These are phyloP conservation scores for Yamadazyma diddensiae DNA, from an alignment of 1,139 yeast species.

Conservation along the genomic window DNA sequence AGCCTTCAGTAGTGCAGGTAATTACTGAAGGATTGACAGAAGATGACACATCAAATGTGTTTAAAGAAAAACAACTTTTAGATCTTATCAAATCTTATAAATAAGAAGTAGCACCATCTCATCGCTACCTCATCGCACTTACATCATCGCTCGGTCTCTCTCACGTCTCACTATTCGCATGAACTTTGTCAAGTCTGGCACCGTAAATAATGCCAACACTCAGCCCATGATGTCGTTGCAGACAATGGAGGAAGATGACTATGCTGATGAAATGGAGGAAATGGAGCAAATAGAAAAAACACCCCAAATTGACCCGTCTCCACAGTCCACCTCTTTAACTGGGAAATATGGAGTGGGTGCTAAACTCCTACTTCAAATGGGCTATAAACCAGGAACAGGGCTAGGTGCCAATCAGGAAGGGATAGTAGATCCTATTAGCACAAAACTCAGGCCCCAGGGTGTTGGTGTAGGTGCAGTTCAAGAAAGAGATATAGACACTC, in stretches of 20 bases:
- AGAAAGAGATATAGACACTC: constrained; percentile 26
- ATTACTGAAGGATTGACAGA: constrained; percentile 37
- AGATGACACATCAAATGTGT: constrained; percentile 25
- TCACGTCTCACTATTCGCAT: no score
- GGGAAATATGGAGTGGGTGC: constrained; percentile 82
- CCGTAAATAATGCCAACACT: background rate
- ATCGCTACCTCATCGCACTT: no score
- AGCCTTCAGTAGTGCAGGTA: constrained; percentile 41
- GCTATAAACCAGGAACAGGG: constrained; percentile 80
- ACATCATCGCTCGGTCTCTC: no score
- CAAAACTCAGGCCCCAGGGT: constrained; percentile 62
- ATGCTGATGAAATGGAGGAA: background rate
- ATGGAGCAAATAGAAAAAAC: background rate
- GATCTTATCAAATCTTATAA: constrained; percentile 19
- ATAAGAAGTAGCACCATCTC: background rate
- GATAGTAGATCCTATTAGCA: constrained; percentile 73
- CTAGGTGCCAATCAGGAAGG: constrained; percentile 73
- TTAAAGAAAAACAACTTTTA: constrained; percentile 23
- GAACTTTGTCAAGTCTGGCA: constrained; percentile 4
- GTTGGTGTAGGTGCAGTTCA: constrained; percentile 63
- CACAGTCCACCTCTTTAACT: background rate
- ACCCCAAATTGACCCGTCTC: background rate
- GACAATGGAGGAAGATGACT: background rate
- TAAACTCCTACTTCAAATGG: constrained; percentile 75
- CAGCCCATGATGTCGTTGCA: background rate